Percentiles rank a stretch among this genome's conserved stretches.
Conservation (phyloP, 495 filamentous ascomycete species). For the Talaromyces adpressus region DNA sequence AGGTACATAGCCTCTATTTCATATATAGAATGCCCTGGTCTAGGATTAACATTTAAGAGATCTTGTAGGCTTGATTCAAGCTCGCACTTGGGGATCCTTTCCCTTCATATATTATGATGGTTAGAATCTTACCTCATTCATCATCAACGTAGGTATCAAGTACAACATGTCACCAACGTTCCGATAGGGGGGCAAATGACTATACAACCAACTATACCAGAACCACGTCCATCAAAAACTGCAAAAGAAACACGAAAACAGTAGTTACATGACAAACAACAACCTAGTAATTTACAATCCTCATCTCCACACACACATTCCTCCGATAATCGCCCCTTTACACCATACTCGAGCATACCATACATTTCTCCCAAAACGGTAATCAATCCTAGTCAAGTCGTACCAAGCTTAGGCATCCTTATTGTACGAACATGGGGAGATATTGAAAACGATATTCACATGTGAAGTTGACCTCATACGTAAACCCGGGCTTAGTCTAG, state of each 20-base stretch:
- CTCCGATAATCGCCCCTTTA: not conserved
- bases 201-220: no score
- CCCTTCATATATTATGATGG: no score
- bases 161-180: no score
- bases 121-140: no score
- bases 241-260: not conserved
- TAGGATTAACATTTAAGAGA: no score
- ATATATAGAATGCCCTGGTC: no score
- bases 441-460: not conserved
- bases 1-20: no score
- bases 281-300: not conserved
- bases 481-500: not conserved
- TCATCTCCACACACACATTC: not conserved
- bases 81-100: no score
- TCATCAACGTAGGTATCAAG: no score
- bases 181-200: no score
- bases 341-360: not conserved
- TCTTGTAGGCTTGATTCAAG: no score
- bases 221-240: not conserved
- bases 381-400: not conserved
- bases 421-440: not conserved
- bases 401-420: not conserved
- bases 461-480: not conserved
- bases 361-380: not conserved
- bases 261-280: not conserved